phyloP scores from a whole-genome alignment of 2,329 filamentous ascomycete genomes.

The Blastomyces silverae region DNA sequence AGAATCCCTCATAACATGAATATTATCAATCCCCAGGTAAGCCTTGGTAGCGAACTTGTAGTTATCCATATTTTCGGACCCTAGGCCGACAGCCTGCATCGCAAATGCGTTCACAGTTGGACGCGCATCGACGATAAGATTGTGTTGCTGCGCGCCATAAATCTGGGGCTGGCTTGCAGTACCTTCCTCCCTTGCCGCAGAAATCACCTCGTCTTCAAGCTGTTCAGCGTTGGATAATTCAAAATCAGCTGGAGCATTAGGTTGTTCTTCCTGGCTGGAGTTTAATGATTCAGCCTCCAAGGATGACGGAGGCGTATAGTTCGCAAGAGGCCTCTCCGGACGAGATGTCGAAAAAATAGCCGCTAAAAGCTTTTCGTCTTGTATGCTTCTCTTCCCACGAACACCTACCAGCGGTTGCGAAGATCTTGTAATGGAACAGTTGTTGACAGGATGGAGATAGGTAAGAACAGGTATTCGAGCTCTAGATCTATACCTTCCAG shows the following conservation, averaged over 20 bases:
- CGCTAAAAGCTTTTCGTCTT: slow-evolving; percentile 88
- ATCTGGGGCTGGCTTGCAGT: slow-evolving; percentile 59
- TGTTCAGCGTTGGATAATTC: slow-evolving; percentile 58
- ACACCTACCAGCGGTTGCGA: slow-evolving; percentile 88
- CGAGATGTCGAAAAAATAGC: slow-evolving; percentile 78
- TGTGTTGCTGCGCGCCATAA: slow-evolving; percentile 88
- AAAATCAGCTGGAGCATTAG: slow-evolving; percentile 39
- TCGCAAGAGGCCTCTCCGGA: slow-evolving; percentile 39
- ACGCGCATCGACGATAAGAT: slow-evolving; percentile 91
- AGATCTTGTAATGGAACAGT: slow-evolving; percentile 91
- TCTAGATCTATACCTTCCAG: slow-evolving; percentile 78
- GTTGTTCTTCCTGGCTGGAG: slow-evolving; percentile 49
- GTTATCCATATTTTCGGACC: slow-evolving; percentile 96
- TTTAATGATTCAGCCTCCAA: slow-evolving; percentile 40
- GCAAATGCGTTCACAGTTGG: slow-evolving; percentile 90
- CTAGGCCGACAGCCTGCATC: slow-evolving; percentile 87
- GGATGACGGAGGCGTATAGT: slow-evolving; percentile 33
- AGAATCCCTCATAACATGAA: slow-evolving; percentile 94
- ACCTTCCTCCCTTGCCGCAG: slow-evolving; percentile 49
- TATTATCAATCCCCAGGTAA: slow-evolving; percentile 95
- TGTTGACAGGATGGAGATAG: slow-evolving; percentile 94
- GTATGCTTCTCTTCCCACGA: slow-evolving; percentile 79
- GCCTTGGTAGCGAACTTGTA: slow-evolving; percentile 88
- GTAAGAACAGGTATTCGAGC: slow-evolving; percentile 81
- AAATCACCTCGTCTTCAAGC: slow-evolving; percentile 62